Base-by-base conservation (phyloP, 2,329 filamentous ascomycete species). In the Trichoderma brevicompactum region DNA sequence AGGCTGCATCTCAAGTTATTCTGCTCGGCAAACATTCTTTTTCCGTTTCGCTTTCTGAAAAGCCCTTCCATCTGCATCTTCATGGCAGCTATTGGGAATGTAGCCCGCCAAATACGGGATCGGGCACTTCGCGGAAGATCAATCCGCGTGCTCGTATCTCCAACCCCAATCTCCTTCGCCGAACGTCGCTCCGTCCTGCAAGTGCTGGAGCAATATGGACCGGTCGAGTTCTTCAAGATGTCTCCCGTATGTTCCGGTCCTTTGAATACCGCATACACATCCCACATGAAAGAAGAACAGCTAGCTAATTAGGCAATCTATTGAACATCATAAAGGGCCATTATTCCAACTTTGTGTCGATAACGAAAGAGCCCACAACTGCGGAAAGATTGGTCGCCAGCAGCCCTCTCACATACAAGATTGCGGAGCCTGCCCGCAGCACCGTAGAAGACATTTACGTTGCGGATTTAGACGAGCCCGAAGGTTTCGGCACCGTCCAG, bases 131-230 rank as follows among this genome's bases (percentile, higher is more conserved):
- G 68, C 76, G 75, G 46, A 71, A 80, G 68, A 66, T 79, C 76
- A 79, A 78, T 87, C 38, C 82, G 82, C 66, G 70, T 87, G 67
- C 79, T 78, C 43, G 84, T 86, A 19, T 73, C 75, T n/a, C 85
- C 85, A 13, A 71, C 79, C 12, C 85, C 85, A 10, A 70, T 76
- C n/a, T 82, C 68, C 53, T 81, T 87, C 68, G 78, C 79, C 36
- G 84, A 87, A 74, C 82, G 85, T 7, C 82, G 84, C 28, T 83
- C 84, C 7, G 78, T 87, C 19, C 75, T 87, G 40, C 80, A 81
- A 49, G 78, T 81, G 34, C 75, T 87, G 23, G 80, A 85, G 73
- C 77, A 78, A 63, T 76, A 82, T 69, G 82, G 81, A 64, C 74
- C 77, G 2, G 78, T 87, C 50, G 82, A 87, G 46, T 76, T 82